Evolutionary conservation across 192 early-diverging fungal genomes (phyloP).

Genomic region (Rhizophagus sp.): DNA sequence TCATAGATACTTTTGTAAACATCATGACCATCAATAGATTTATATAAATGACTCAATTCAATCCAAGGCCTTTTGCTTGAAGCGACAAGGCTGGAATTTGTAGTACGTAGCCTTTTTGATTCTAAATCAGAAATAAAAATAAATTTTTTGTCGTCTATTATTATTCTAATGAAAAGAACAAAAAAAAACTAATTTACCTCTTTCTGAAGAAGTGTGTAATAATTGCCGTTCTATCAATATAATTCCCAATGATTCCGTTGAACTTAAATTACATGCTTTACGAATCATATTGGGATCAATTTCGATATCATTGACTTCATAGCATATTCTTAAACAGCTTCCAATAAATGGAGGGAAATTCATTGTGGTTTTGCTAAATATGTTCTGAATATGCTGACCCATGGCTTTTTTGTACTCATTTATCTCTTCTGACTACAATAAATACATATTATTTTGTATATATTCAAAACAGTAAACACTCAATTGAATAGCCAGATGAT

Average conservation of each 20-base stretch:
- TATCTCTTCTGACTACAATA: constrained; percentile 33
- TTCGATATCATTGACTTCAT: constrained; percentile 41
- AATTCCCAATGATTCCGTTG: constrained; percentile 55
- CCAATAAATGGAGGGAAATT: constrained; percentile 52
- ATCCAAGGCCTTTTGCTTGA: constrained; percentile 51
- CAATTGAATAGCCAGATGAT: neutral
- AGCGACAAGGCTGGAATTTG: constrained; percentile 24
- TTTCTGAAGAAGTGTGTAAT: constrained; percentile 31
- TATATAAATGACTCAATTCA: constrained; percentile 62
- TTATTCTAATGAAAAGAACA: neutral
- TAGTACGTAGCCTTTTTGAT: constrained; percentile 35
- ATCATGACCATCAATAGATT: constrained; percentile 62
- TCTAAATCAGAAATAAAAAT: neutral
- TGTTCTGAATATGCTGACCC: constrained; percentile 31
- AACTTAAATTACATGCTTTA: constrained; percentile 42
- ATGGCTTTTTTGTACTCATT: constrained; percentile 33
- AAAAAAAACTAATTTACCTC: constrained; percentile 24
- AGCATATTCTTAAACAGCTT: constrained; percentile 49
- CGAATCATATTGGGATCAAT: constrained; percentile 38
- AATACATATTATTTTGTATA: neutral
- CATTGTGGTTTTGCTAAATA: constrained; percentile 38
- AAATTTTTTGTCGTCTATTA: neutral
- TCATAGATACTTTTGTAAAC: constrained; percentile 67
- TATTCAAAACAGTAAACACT: no score
- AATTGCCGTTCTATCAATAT: constrained; percentile 50